Evolutionary conservation across 306 rosid genomes (phyloP).

Genomic region (Herpetospermum pedunculosum): DNA sequence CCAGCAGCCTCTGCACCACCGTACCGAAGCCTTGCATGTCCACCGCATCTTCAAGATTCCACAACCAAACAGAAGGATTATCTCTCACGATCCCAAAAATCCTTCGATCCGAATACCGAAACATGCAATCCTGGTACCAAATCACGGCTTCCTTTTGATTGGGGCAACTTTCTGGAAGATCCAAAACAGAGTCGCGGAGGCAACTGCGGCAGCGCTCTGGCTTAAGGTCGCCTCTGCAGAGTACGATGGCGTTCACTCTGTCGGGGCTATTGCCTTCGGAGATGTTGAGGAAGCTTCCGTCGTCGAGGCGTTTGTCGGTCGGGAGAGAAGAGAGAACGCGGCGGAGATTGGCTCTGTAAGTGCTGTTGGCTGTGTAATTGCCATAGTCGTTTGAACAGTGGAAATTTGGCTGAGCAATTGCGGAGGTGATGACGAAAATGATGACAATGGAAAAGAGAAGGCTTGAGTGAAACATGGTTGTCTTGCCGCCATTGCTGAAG

Average conservation of each 20-base stretch:
- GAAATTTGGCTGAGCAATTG: neutral
- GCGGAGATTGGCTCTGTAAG: slow-evolving; percentile 33
- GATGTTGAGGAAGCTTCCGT: slow-evolving; percentile 29
- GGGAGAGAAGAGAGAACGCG: slow-evolving; percentile 31
- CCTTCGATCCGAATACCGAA: slow-evolving; percentile 29
- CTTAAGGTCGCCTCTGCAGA: slow-evolving; percentile 40
- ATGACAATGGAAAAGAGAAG: neutral
- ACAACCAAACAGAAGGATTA: neutral
- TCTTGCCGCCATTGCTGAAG: neutral
- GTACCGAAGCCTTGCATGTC: neutral
- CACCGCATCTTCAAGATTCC: neutral
- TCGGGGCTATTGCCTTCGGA: slow-evolving; percentile 17
- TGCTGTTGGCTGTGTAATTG: slow-evolving; percentile 31
- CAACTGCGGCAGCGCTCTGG: slow-evolving; percentile 27
- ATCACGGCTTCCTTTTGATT: slow-evolving; percentile 33
- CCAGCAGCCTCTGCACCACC: neutral
- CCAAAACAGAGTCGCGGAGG: slow-evolving; percentile 20
- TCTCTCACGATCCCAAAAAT: slow-evolving; percentile 8
- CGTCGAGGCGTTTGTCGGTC: neutral
- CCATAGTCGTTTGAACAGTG: slow-evolving; percentile 9
- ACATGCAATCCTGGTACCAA: slow-evolving; percentile 23
- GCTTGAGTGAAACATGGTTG: neutral
- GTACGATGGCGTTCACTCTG: slow-evolving; percentile 19
- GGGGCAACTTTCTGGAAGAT: slow-evolving; percentile 22
- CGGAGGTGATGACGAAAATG: neutral